These are phyloP conservation scores for Parachaetomium inaequale DNA, from an alignment of 495 filamentous ascomycete species.

Conservation along the genomic window DNA sequence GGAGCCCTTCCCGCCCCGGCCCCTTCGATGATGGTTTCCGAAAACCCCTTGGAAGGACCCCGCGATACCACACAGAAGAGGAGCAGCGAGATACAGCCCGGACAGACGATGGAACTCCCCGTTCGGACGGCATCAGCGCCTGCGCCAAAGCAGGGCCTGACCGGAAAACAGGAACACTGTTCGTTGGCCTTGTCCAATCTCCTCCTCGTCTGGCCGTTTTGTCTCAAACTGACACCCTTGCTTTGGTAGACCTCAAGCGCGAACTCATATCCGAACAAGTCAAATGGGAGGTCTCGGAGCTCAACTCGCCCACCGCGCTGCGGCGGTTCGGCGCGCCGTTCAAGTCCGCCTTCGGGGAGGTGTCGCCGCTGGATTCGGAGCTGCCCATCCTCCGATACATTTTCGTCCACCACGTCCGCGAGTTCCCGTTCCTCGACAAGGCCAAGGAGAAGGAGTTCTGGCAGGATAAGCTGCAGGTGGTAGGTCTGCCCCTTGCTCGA, in stretches of 20 bases:
- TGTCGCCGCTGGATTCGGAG: conserved; percentile 89
- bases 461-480: conserved; percentile 96
- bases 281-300: conserved; percentile 79
- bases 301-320: conserved; percentile 90
- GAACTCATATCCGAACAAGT: conserved; percentile 91
- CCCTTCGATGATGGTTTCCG: conserved; percentile 10
- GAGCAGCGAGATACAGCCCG: conserved; percentile 17
- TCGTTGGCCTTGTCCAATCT: conserved; percentile 7
- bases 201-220: too few relatives aligned
- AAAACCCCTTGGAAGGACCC: background rate
- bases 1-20: background rate
- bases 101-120: conserved; percentile 15
- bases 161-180: conserved; percentile 99
- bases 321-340: conserved; percentile 95
- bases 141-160: conserved; percentile 51
- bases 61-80: conserved; percentile 6
- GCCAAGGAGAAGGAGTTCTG: conserved; percentile 98
- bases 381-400: conserved; percentile 92
- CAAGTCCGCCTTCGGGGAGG: conserved; percentile 84
- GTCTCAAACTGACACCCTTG: background rate
- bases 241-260: conserved; percentile 78
- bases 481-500: conserved; percentile 47
- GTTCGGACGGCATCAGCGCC: conserved; percentile 16
- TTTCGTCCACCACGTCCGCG: conserved; percentile 95
- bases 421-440: conserved; percentile 95